Base-by-base conservation (phyloP, 1,139 yeast genomes). In the Hansenula lynferdii region DNA sequence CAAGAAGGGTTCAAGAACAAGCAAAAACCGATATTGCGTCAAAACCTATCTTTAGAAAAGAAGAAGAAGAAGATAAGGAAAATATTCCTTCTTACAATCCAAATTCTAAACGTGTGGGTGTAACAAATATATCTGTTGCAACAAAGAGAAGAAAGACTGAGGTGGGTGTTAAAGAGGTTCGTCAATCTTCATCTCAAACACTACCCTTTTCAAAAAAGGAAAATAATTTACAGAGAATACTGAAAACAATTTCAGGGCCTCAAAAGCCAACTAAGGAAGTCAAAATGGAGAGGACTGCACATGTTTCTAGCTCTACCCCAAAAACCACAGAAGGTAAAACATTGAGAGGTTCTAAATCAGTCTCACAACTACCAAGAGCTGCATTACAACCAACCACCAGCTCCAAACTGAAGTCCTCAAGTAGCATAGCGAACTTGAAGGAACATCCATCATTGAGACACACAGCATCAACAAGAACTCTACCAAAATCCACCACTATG, bases 81-180 rank as follows among this genome's bases (percentile, higher is more conserved):
- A 51, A 51, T 26, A 30, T 42, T 1, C 52, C 53, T 5, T 36
- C 44, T 8, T 51, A 50, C 32, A 51, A 44, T 27, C 51, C 55
- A n/a, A 31, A 45, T 21, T 43, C 52, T 0, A 53, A 53, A 24
- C 45, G 57, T 22, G 8, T 37, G 6, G 47, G 48, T 19, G 25
- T 37, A 4, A 40, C 53, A 3, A 34, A 42, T 9, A 28, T 48
- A 2, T 37, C 40, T 20, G 43, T 42, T 26, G 44, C 42, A 4
- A 6, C 49, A 3, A 49, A 50, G 43, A 49, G 50, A 45, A 44
- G 57, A 36, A 49, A 40, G 32, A 50, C 54, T 1, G 48, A 40
- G 6, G 19, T 43, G 2, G 51, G 53, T 3, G 27, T 37, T 0
- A 42, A 48, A 24, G 51, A 44, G n/a, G 25, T 47, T 7, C 31